Evolutionary conservation across 306 rosid species (phyloP).

Genomic region (Cicer chorassanicum): DNA sequence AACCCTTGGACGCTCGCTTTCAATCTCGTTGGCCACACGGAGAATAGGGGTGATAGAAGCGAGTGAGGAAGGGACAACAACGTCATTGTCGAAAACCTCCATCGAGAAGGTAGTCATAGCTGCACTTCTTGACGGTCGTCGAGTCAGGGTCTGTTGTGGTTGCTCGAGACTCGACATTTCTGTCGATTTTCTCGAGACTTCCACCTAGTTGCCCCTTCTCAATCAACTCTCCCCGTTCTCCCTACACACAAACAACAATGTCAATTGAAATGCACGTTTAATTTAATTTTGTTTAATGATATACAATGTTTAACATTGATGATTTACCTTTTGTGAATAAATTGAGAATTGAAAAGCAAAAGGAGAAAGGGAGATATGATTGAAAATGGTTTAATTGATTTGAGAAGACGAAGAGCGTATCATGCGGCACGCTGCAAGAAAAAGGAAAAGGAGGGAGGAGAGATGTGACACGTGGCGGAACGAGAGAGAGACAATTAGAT

Average conservation of each 20-base stretch:
- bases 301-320: not conserved
- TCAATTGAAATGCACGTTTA: not conserved
- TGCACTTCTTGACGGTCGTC: slow-evolving; percentile 87
- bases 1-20: slow-evolving; percentile 86
- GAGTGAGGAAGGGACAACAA: slow-evolving; percentile 87
- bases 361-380: not conserved
- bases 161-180: slow-evolving; percentile 68
- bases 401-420: not conserved
- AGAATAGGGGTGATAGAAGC: slow-evolving; percentile 89
- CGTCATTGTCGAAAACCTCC: slow-evolving; percentile 93
- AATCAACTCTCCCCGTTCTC: not conserved
- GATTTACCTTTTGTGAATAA: not conserved
- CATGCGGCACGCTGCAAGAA: slow-evolving; percentile 14
- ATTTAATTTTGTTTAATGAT: not conserved
- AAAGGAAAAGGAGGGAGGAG: slow-evolving; percentile 5
- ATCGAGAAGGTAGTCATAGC: slow-evolving; percentile 81
- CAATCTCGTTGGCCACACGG: slow-evolving; percentile 89
- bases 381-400: not conserved
- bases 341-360: not conserved
- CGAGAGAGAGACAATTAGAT: slow-evolving; percentile 1
- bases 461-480: slow-evolving; percentile 37
- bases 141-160: slow-evolving; percentile 58
- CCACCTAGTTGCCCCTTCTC: not conserved
- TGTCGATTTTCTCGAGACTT: slow-evolving; percentile 24
- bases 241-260: slow-evolving; percentile 1